These are phyloP conservation scores for Lanmaoa pseudosensibilis DNA, from an alignment of 768 basidiomycete species.

Conservation along the genomic window DNA sequence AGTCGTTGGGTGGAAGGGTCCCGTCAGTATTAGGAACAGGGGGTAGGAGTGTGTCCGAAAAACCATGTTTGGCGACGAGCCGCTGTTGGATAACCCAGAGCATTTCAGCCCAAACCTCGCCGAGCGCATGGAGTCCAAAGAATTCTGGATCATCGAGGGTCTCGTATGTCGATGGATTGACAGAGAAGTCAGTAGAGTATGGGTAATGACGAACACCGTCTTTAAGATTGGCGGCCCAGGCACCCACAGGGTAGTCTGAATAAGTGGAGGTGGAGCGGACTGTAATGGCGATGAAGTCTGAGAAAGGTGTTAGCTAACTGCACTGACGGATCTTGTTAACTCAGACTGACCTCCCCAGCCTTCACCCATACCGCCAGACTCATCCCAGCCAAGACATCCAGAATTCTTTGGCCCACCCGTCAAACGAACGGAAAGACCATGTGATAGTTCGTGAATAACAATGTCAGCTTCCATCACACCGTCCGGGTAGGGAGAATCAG, in stretches of 20 bases:
- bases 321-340: neutral
- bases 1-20: conserved; percentile 60
- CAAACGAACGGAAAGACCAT: conserved; percentile 90
- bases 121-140: conserved; percentile 54
- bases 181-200: conserved; percentile 73
- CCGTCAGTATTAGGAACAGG: conserved; percentile 67
- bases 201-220: conserved; percentile 84
- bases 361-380: conserved; percentile 96
- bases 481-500: conserved; percentile 85
- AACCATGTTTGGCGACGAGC: conserved; percentile 82
- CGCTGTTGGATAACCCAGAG: conserved; percentile 77
- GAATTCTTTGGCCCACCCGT: conserved; percentile 94
- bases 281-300: conserved; percentile 83
- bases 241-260: conserved; percentile 86
- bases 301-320: neutral
- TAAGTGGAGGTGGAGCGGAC: conserved; percentile 75
- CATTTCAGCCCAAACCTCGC: conserved; percentile 94
- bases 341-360: conserved; percentile 84
- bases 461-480: conserved; percentile 97
- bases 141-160: conserved; percentile 64
- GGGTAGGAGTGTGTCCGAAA: conserved; percentile 76
- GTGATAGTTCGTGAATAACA: conserved; percentile 86
- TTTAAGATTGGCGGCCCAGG: conserved; percentile 84
- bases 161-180: conserved; percentile 94
- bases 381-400: conserved; percentile 93